These are phyloP conservation scores for Alternaria infectoria DNA, from an alignment of 2,329 filamentous ascomycete species.

Conservation along the genomic window DNA sequence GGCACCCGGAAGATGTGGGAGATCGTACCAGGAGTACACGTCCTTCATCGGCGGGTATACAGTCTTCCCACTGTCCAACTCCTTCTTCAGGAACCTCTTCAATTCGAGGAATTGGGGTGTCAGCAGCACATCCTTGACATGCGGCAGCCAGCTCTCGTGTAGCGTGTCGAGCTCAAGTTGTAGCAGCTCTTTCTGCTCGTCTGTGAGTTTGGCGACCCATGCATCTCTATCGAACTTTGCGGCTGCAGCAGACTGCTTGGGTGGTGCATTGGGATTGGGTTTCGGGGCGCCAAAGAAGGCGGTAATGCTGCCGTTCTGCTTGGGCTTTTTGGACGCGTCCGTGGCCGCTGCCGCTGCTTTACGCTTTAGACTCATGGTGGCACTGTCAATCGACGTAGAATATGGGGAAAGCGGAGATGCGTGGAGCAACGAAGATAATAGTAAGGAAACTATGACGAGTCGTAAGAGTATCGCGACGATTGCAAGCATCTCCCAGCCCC, in stretches of 20 bases:
- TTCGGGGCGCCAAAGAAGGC: slow-evolving; percentile 81
- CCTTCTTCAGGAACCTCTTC: slow-evolving; percentile 84
- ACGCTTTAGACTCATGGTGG: slow-evolving; percentile 58
- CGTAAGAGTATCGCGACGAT: neutral
- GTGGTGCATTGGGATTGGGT: slow-evolving; percentile 33
- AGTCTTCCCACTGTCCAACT: slow-evolving; percentile 74
- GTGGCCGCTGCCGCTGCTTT: slow-evolving; percentile 56
- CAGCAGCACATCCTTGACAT: slow-evolving; percentile 84
- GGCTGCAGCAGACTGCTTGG: slow-evolving; percentile 25
- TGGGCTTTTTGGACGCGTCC: slow-evolving; percentile 57
- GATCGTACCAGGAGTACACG: slow-evolving; percentile 86
- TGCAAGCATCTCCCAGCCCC: slow-evolving; percentile 17
- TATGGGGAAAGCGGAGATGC: neutral
- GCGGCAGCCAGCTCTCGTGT: slow-evolving; percentile 87
- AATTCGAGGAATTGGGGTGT: slow-evolving; percentile 82
- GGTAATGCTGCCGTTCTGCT: slow-evolving; percentile 76
- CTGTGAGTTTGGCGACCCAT: slow-evolving; percentile 80
- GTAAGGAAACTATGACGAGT: neutral
- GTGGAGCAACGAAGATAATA: neutral
- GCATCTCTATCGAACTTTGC: slow-evolving; percentile 81
- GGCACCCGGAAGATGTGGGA: neutral
- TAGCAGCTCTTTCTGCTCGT: slow-evolving; percentile 82
- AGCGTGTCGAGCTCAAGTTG: slow-evolving; percentile 91
- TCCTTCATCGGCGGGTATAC: slow-evolving; percentile 88
- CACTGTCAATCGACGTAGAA: slow-evolving; percentile 12